Conservation (phyloP, 2,329 filamentous ascomycete genomes). For the Neonectria neomacrospora region DNA sequence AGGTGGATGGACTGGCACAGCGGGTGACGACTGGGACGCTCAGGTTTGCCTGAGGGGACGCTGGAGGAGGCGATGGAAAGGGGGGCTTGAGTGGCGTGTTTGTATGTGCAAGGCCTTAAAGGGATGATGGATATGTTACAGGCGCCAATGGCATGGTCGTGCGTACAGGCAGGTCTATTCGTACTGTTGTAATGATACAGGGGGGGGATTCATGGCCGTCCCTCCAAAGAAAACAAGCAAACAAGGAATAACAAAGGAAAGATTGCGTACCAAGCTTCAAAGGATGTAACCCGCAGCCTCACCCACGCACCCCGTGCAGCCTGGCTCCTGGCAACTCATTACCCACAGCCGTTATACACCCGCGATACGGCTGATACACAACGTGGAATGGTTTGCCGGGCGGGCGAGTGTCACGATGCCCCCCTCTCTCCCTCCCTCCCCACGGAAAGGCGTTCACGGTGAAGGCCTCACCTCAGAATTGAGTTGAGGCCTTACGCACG, state of each 20-base stretch:
- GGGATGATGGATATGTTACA: slow-evolving; percentile 45
- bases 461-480: neutral
- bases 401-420: neutral
- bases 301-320: neutral
- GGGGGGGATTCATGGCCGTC: slow-evolving; percentile 31
- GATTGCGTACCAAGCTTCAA: slow-evolving; percentile 14
- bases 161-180: slow-evolving; percentile 42
- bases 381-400: neutral
- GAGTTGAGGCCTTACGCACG: neutral
- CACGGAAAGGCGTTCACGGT: neutral
- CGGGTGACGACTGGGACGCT: slow-evolving; percentile 56
- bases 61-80: neutral
- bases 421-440: too few relatives aligned
- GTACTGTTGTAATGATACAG: slow-evolving; percentile 43
- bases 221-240: slow-evolving; percentile 39
- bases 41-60: slow-evolving; percentile 56
- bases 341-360: neutral
- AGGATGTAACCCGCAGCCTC: slow-evolving; percentile 3
- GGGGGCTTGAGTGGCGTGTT: slow-evolving; percentile 29
- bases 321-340: neutral
- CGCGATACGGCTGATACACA: neutral
- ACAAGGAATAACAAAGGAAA: slow-evolving; percentile 13
- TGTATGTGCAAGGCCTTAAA: slow-evolving; percentile 34
- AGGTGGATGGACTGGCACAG: slow-evolving; percentile 58
- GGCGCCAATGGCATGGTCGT: slow-evolving; percentile 45